A percentile compares a stretch with the other conserved stretches of the same genome.
Conservation (phyloP, 2,329 filamentous ascomycete genomes). For the Cladophialophora bantiana region DNA sequence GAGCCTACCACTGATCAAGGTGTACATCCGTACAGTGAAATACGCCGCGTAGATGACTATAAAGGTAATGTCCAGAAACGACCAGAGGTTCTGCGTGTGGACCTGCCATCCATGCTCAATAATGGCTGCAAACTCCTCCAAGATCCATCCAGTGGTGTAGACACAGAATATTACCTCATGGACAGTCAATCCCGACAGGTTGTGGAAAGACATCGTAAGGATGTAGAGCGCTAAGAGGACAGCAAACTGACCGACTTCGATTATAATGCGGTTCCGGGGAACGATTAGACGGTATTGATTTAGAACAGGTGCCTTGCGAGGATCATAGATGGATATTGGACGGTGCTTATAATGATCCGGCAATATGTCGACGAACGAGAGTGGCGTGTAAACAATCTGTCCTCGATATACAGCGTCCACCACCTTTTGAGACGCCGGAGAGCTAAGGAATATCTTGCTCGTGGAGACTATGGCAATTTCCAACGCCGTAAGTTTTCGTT, state of each 20-base stretch:
- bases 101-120: slow-evolving; percentile 80
- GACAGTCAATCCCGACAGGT: slow-evolving; percentile 53
- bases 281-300: slow-evolving; percentile 87
- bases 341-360: slow-evolving; percentile 85
- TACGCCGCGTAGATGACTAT: slow-evolving; percentile 73
- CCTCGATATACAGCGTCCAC: slow-evolving; percentile 82
- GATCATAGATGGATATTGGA: slow-evolving; percentile 81
- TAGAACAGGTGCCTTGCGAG: slow-evolving; percentile 73
- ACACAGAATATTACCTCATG: slow-evolving; percentile 73
- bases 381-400: slow-evolving; percentile 80
- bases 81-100: slow-evolving; percentile 87
- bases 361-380: slow-evolving; percentile 79
- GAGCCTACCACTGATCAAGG: background rate
- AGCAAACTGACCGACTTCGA: slow-evolving; percentile 70
- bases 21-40: slow-evolving; percentile 17
- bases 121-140: slow-evolving; percentile 78
- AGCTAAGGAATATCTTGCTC: slow-evolving; percentile 77
- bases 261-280: slow-evolving; percentile 74
- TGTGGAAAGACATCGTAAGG: background rate
- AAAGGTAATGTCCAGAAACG: slow-evolving; percentile 81
- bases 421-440: slow-evolving; percentile 79
- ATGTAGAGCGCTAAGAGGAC: background rate
- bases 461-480: slow-evolving; percentile 84
- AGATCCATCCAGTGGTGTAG: slow-evolving; percentile 76
- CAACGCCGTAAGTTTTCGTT: slow-evolving; percentile 72